A percentile compares a stretch with the other conserved stretches of the same genome.
phyloP scores from a whole-genome alignment of 1,139 yeast species.

The Yamadazyma diospyri region DNA sequence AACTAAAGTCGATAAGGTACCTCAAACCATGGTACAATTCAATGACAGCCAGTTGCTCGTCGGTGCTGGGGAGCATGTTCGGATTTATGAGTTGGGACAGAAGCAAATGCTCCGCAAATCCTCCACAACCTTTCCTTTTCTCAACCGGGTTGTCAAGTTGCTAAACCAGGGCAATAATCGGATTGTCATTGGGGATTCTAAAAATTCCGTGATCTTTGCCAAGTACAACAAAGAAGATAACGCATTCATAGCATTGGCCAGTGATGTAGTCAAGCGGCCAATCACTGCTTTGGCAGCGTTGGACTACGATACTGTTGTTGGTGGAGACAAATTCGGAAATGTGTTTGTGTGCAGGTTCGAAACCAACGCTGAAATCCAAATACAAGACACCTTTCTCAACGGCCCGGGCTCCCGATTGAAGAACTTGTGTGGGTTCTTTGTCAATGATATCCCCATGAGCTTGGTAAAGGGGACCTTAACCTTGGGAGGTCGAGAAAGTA shows the following conservation, averaged over 20 bases:
- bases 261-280: conserved; percentile 68
- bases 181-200: conserved; percentile 62
- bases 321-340: conserved; percentile 91
- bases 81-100: conserved; percentile 72
- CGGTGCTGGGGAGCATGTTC: conserved; percentile 51
- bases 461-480: conserved; percentile 52
- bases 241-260: conserved; percentile 59
- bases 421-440: conserved; percentile 56
- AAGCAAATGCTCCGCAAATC: conserved; percentile 75
- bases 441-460: conserved; percentile 70
- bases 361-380: conserved; percentile 38
- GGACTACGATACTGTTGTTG: conserved; percentile 73
- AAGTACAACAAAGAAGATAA: conserved; percentile 52
- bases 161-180: conserved; percentile 52
- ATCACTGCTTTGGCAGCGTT: conserved; percentile 56
- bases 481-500: conserved; percentile 62
- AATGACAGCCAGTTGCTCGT: conserved; percentile 56
- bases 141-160: conserved; percentile 48
- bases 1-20: conserved; percentile 53
- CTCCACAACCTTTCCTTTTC: conserved; percentile 34
- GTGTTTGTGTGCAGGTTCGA: conserved; percentile 65
- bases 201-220: conserved; percentile 56
- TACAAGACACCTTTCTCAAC: conserved; percentile 37
- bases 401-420: conserved; percentile 55
- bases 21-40: conserved; percentile 52